These are phyloP conservation scores for Yarrowia yakushimensis DNA, from an alignment of 805 yeast species.

Conservation along the genomic window DNA sequence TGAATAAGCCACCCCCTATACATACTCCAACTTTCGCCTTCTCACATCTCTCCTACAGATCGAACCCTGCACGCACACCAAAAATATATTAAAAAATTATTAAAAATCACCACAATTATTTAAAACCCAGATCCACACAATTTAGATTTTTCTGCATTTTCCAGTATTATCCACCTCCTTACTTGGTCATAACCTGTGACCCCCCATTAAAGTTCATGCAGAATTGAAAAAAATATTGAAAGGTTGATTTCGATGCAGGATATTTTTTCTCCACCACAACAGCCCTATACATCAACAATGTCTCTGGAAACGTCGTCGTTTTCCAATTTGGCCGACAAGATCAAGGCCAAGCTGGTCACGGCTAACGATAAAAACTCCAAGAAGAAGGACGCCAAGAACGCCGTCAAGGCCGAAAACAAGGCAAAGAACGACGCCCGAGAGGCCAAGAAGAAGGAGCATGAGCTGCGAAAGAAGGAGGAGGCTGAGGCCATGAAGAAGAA, in stretches of 20 bases:
- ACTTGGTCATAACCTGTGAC: neutral
- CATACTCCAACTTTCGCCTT: too few species aligned
- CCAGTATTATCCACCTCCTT: neutral
- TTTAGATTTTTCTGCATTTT: too few species aligned
- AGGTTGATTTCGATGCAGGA: neutral
- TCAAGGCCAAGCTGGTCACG: slow-evolving; percentile 20
- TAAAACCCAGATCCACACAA: too few species aligned
- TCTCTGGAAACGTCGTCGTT: slow-evolving; percentile 22
- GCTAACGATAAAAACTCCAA: slow-evolving; percentile 12
- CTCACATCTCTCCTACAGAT: too few species aligned
- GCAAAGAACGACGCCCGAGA: slow-evolving; percentile 16
- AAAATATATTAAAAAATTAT: too few species aligned
- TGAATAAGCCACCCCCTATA: too few species aligned
- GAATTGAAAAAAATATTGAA: neutral
- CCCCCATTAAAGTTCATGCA: neutral
- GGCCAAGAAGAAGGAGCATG: slow-evolving; percentile 22
- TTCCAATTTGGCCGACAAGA: slow-evolving; percentile 25
- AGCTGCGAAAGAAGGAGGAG: slow-evolving; percentile 18
- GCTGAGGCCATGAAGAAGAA: slow-evolving; percentile 17
- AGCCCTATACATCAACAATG: neutral
- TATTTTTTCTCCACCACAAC: neutral
- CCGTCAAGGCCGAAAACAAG: slow-evolving; percentile 8
- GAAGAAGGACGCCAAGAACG: slow-evolving; percentile 20
- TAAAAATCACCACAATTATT: too few species aligned
- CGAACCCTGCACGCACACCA: too few species aligned